Conservation (phyloP, 257 asterid species). For the Ilex asprella region DNA sequence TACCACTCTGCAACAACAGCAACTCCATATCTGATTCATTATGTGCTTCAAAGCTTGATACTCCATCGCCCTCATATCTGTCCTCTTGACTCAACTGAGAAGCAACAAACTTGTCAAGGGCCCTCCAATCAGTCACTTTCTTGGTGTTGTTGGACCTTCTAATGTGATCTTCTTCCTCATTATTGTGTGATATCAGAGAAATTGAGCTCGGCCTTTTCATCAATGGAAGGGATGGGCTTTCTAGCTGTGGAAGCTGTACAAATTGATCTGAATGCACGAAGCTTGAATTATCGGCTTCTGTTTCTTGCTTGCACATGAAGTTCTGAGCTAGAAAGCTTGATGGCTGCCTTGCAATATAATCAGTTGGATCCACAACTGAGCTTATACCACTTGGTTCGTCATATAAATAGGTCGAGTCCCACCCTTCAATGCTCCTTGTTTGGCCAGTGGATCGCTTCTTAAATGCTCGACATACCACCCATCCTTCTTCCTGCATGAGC, state of each 20-base stretch:
- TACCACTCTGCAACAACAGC: conserved; percentile 35
- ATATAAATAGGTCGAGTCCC: conserved; percentile 49
- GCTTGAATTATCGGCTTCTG: conserved; percentile 25
- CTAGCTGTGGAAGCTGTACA: conserved; percentile 52
- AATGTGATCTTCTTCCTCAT: conserved; percentile 6
- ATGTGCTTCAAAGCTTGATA: conserved; percentile 19
- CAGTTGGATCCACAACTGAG: conserved; percentile 28
- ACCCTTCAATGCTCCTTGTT: conserved; percentile 33
- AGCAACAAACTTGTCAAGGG: conserved; percentile 66
- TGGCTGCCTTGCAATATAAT: conserved; percentile 24
- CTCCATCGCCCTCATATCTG: conserved; percentile 4
- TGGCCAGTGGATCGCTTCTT: conserved; percentile 48
- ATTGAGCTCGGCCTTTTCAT: conserved; percentile 19
- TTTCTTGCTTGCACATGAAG: conserved; percentile 47
- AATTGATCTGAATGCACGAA: conserved; percentile 25
- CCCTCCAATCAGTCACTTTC: conserved; percentile 65
- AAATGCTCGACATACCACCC: conserved; percentile 76
- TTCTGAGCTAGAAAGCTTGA: conserved; percentile 19
- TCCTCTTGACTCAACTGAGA: conserved; percentile 63
- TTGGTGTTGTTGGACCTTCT: conserved; percentile 8
- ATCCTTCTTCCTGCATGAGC: conserved; percentile 56
- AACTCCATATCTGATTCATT: conserved; percentile 35
- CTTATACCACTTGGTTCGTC: conserved; percentile 21
- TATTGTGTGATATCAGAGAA: conserved; percentile 9
- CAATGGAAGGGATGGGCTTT: conserved; percentile 37